Evolutionary conservation across 116 monocot species (phyloP).

Genomic region (Trichopus zeylanicus): DNA sequence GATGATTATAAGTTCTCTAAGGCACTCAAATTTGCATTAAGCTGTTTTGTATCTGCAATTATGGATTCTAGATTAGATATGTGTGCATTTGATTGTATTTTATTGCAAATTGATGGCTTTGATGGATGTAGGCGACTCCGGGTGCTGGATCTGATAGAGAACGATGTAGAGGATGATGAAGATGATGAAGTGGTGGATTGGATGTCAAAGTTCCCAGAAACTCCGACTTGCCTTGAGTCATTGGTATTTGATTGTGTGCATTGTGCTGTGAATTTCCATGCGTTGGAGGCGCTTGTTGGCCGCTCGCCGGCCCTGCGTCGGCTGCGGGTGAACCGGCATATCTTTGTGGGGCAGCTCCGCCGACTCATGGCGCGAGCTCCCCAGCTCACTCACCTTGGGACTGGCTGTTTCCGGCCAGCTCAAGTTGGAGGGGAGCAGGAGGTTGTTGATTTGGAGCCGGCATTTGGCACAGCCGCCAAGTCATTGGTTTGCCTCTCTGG

Average conservation of each 20-base stretch:
- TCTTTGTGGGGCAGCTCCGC: slow-evolving; percentile 47
- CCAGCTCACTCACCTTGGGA: slow-evolving; percentile 67
- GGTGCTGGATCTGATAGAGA: slow-evolving; percentile 76
- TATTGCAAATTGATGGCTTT: slow-evolving; percentile 9
- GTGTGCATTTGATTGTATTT: too few species aligned
- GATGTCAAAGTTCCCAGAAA: slow-evolving; percentile 65
- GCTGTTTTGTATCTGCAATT: too few species aligned
- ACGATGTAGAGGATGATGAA: slow-evolving; percentile 54
- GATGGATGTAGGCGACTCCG: slow-evolving; percentile 43
- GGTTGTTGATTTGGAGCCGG: slow-evolving; percentile 17
- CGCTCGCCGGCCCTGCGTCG: slow-evolving; percentile 48
- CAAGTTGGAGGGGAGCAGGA: slow-evolving; percentile 1
- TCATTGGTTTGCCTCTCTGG: slow-evolving; percentile 40
- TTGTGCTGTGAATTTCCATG: slow-evolving; percentile 46
- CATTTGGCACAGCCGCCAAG: slow-evolving; percentile 23
- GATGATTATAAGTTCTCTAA: too few species aligned
- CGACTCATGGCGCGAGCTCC: slow-evolving; percentile 76
- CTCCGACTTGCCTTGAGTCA: slow-evolving; percentile 47
- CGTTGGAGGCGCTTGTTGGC: slow-evolving; percentile 64
- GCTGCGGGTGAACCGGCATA: slow-evolving; percentile 48
- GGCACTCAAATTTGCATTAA: too few species aligned
- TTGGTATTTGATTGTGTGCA: slow-evolving; percentile 64
- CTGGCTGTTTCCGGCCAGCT: slow-evolving; percentile 54
- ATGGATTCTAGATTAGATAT: too few species aligned
- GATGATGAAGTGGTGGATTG: slow-evolving; percentile 52